These are phyloP conservation scores for Pseudonitzschia pungens DNA, from an alignment of 108 stramenopile genomes.

Conservation along the genomic window DNA sequence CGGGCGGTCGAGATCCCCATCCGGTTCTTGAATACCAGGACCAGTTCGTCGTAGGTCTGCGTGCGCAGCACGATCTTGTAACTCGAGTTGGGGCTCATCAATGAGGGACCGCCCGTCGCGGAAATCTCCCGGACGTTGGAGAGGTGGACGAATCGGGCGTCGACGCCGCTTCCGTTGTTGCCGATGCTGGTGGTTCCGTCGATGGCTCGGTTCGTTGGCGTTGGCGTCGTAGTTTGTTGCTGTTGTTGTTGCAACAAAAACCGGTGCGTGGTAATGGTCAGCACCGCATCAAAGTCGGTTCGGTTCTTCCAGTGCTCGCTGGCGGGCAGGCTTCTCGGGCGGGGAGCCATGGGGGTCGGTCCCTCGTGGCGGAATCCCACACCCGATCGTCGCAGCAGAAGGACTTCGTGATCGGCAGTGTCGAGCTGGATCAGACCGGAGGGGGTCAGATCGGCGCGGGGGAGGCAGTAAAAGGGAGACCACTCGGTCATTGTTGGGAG, in stretches of 20 bases:
- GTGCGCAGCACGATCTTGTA: constrained; percentile 55
- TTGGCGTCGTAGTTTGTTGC: too few species aligned
- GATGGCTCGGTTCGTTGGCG: constrained; percentile 39
- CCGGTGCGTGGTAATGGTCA: constrained; percentile 66
- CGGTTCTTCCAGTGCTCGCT: constrained; percentile 28
- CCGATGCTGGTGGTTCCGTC: constrained; percentile 11
- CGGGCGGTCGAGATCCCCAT: constrained; percentile 4
- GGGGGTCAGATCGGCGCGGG: constrained; percentile 59
- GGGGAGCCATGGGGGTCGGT: constrained; percentile 41
- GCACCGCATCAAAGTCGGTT: constrained; percentile 4
- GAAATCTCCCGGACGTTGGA: constrained; percentile 45
- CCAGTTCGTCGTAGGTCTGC: constrained; percentile 60
- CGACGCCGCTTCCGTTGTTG: constrained; percentile 2
- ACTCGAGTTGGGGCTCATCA: constrained; percentile 40
- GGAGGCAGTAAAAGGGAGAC: constrained; percentile 75
- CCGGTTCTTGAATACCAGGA: constrained; percentile 45
- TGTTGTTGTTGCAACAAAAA: constrained; percentile 38
- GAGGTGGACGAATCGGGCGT: constrained; percentile 50
- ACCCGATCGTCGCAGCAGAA: constrained; percentile 47
- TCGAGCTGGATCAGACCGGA: constrained; percentile 73
- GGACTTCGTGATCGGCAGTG: constrained; percentile 59
- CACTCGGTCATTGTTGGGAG: constrained; percentile 24
- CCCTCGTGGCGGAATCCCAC: constrained; percentile 65
- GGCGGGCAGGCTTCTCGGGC: constrained; percentile 4
- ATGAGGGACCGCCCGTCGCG: constrained; percentile 46